Base-by-base conservation (phyloP, 495 filamentous ascomycete genomes). In the Daldinia bambusicola region DNA sequence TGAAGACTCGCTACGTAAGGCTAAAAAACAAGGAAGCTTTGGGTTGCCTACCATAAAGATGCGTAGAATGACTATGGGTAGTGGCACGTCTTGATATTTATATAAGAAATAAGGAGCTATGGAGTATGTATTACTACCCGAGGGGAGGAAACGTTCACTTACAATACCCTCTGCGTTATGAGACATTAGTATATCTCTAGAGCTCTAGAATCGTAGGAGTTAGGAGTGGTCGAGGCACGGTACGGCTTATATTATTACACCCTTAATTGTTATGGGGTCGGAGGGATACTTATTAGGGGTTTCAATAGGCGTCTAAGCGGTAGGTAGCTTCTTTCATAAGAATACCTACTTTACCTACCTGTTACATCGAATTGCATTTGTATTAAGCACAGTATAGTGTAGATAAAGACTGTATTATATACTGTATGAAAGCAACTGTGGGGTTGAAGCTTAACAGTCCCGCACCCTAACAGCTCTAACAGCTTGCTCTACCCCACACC, bases 61-160 rank as follows among this genome's bases (percentile, higher is more conserved):
- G 70, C 61, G 70, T 4, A 73, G 70, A 61, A 62, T 69, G 70
- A 73, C 70, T 0, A 65, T 73, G 4, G 70, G 70, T 6, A 73
- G 70, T 41, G 65, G 61, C 26, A 26, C 40, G n/a, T 73, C 70
- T 41, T 69, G 55, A 64, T 59, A 40, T 32, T 0, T 18, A 6
- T 43, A 48, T 3, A 40, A 20, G 13, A 7, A n/a, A 18, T 50
- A 8, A 18, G 16, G 31, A 13, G 52, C 34, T 18, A 18, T 13
- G 8, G 20, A 13, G 20, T 8, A 8, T 0, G 1, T 43, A 26
- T 26, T 3, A 26, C 26, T 26, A 26, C 26, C 40, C 13, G 5
- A n/a, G 14, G 38, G 6, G 38, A 14, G 5, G 13, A 41, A n/a
- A 6, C 38, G 14, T 41, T 41, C 2, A 16, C 38, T 41, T 41